Base-by-base conservation (phyloP, 257 asterid species). In the Fraxinus cuspidata region DNA sequence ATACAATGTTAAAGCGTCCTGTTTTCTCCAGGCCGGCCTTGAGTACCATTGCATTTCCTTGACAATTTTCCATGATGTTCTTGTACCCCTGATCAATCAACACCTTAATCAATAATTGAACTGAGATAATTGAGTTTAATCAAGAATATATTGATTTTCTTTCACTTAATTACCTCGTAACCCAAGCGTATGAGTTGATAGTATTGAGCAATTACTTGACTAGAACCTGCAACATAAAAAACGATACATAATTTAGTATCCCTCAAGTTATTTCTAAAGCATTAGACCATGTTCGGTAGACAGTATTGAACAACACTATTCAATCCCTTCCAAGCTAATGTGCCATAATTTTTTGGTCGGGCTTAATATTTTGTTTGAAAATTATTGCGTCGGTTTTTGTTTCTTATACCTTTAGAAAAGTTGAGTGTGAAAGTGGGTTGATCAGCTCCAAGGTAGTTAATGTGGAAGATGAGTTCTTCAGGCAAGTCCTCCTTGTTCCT, bases 371-470 rank as follows among this genome's bases (percentile, higher is more conserved):
- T 11, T 49, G 7, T 10, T 0, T 7, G 28, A 10, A 68, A 1
- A 47, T 28, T 29, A 12, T 47, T 15, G 8, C 3, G 11, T 53
- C 10, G 9, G n/a, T 53, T 53, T 4, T 49, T 19, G 1, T 32
- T 15, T 27, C 9, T 53, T 40, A 29, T 86, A 91, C 98, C 98
- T 85, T 94, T 94, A 25, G 97, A 94, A 80, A 94, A 94, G 82
- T 94, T 94, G 91, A 94, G 97, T 3, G 98, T 94, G 87, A 94
- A 94, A 73, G 98, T 94, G 70, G 98, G 98, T 77, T 94, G 98
- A 85, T 94, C 98, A 81, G 98, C 91, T 9, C 98, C 98, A 65
- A 94, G 98, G 77, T 94, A 94, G 84, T 94, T 94, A 27, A 94
- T 94, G 79, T 94, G 98, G 67, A 93, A 94, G 31, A 94, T 90